Conservation (phyloP, 1,284 basidiomycete genomes). For the Cryptococcus wingfieldii region DNA sequence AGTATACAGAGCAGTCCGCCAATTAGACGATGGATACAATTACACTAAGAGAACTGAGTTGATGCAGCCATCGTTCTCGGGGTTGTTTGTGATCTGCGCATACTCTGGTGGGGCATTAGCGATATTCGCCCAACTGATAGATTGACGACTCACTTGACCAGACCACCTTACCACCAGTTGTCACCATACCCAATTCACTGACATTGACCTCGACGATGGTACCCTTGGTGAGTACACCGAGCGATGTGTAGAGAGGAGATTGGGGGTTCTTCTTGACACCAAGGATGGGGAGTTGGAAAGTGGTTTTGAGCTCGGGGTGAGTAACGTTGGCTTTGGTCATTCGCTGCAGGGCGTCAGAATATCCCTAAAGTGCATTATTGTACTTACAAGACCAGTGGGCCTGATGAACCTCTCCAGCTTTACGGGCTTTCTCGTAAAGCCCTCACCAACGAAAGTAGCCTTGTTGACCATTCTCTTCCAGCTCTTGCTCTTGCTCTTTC, state of each 20-base stretch:
- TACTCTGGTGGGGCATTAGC: slow-evolving; percentile 66
- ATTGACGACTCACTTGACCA: slow-evolving; percentile 53
- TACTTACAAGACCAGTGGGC: slow-evolving; percentile 74
- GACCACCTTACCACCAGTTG: slow-evolving; percentile 88
- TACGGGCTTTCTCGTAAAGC: slow-evolving; percentile 96
- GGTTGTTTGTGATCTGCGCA: slow-evolving; percentile 94
- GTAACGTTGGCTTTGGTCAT: slow-evolving; percentile 99
- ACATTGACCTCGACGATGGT: slow-evolving; percentile 99
- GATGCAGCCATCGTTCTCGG: slow-evolving; percentile 94
- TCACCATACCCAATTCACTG: slow-evolving; percentile 94
- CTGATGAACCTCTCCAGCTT: slow-evolving; percentile 99
- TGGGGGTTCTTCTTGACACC: slow-evolving; percentile 99
- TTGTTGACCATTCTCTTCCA: slow-evolving; percentile 99
- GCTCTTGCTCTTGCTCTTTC: slow-evolving; percentile 91
- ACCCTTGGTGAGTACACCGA: slow-evolving; percentile 92
- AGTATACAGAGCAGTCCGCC: no score
- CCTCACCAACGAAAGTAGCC: slow-evolving; percentile 96
- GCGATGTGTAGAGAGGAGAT: slow-evolving; percentile 87
- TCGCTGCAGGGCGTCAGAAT: slow-evolving; percentile 50
- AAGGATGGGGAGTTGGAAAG: slow-evolving; percentile 96
- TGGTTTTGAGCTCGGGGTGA: slow-evolving; percentile 96
- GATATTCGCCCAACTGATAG: neutral
- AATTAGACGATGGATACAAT: neutral
- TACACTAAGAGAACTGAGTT: slow-evolving; percentile 71
- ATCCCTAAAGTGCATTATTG: neutral